Evolutionary conservation across 2,329 filamentous ascomycete genomes (phyloP).

Genomic region (Thelonectria discophora): DNA sequence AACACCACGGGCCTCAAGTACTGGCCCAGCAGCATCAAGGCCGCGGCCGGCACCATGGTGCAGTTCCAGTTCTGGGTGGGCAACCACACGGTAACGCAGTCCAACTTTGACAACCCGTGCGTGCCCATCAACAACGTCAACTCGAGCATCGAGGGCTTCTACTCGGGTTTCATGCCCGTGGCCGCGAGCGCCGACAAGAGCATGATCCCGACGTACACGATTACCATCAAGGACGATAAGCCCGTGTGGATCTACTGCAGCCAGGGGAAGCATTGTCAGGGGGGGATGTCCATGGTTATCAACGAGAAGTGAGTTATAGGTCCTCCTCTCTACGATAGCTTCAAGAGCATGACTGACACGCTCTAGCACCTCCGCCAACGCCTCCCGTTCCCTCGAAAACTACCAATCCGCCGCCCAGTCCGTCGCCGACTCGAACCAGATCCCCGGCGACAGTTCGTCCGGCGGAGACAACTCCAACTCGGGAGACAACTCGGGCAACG

Average conservation of each 20-base stretch:
- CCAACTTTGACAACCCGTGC: slow-evolving; percentile 77
- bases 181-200: slow-evolving; percentile 58
- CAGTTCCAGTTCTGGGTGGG: slow-evolving; percentile 72
- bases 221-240: slow-evolving; percentile 72
- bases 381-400: slow-evolving; percentile 59
- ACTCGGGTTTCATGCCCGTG: slow-evolving; percentile 73
- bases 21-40: slow-evolving; percentile 72
- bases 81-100: slow-evolving; percentile 85
- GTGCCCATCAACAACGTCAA: slow-evolving; percentile 64
- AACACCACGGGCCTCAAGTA: slow-evolving; percentile 64
- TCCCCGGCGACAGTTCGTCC: slow-evolving; percentile 26
- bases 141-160: slow-evolving; percentile 67
- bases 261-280: slow-evolving; percentile 77
- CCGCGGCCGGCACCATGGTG: slow-evolving; percentile 68
- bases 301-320: slow-evolving; percentile 70
- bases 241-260: slow-evolving; percentile 85
- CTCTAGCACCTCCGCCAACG: slow-evolving; percentile 58
- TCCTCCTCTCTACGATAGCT: not conserved
- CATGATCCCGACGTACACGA: slow-evolving; percentile 73
- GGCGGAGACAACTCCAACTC: slow-evolving; percentile 25
- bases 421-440: slow-evolving; percentile 41
- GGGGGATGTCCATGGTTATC: slow-evolving; percentile 79
- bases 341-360: slow-evolving; percentile 12
- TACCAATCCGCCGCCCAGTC: slow-evolving; percentile 55
- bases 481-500: slow-evolving; percentile 4